Base-by-base conservation (phyloP, 805 yeast species). In the Kockiozyma suomiensis region DNA sequence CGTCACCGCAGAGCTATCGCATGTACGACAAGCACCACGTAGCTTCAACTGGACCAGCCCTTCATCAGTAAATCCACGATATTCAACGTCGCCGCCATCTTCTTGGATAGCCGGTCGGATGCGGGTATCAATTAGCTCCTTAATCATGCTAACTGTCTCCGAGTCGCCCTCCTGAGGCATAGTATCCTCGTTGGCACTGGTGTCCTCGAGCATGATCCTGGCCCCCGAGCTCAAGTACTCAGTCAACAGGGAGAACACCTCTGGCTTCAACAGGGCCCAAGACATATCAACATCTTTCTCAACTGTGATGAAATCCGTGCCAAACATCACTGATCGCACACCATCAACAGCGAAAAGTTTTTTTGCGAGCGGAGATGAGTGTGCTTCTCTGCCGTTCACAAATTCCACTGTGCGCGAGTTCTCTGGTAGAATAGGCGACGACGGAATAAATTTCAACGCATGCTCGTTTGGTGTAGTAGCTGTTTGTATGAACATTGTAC, bases 31-130 rank as follows among this genome's bases (percentile, higher is more conserved):
- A 6, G 99, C 98, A 50, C 99, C 99, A 69, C 90, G 92, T 48
- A 94, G 78, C 72, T 88, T 90, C 68, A 94, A 82, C 72, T 84
- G 88, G 5, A 96, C 98, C 13, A 87, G 85, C 1, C 99, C 99
- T 59, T 86, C 89, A 64, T 87, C 90, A 58, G 89, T 90, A 71
- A 89, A 92, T 4, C 90, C 94, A 60, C 88, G 82, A 73, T 85
- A 96, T 68, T 90, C 92, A 63, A 94, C 86, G 71, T 94, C 98
- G 35, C 99, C 99, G 64, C 99, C 99, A 70, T 94, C 99, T 70
- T 94, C 99, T 76, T 91, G 96, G 59, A 94, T 91, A 0, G 98
- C 97, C 0, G 99, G 99, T 70, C 97, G 85, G 53, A 94, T 92
- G 72, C 97, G 85, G 1, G 99, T 94, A 62, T 88, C 96, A 58